A percentile compares a stretch with the other conserved stretches of the same genome.
phyloP scores from a whole-genome alignment of 441 rosid genomes.

The Hypseocharis bilobata region DNA sequence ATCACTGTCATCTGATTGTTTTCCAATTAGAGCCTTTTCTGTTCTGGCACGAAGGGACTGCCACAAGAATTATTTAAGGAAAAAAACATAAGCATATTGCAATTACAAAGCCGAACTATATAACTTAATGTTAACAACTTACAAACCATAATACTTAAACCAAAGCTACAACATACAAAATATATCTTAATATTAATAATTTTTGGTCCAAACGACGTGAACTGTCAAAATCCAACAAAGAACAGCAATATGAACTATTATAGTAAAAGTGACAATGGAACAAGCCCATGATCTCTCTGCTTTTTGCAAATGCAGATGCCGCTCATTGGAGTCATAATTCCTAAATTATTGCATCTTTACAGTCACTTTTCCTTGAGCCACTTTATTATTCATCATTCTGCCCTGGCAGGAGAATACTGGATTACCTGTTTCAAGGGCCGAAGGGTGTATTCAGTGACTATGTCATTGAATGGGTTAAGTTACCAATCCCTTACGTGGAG shows the following conservation, averaged over 20 bases:
- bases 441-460: too few relatives aligned
- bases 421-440: too few relatives aligned
- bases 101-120: background rate
- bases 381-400: background rate
- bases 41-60: slow-evolving; percentile 82
- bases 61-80: slow-evolving; percentile 17
- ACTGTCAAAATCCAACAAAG: too few relatives aligned
- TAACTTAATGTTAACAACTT: too few relatives aligned
- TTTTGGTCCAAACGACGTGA: too few relatives aligned
- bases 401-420: background rate
- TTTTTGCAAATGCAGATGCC: background rate
- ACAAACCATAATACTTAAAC: too few relatives aligned
- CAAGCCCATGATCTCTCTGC: background rate
- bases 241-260: too few relatives aligned
- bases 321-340: background rate
- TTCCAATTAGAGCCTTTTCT: slow-evolving; percentile 46
- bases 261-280: background rate
- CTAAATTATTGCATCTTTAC: background rate
- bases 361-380: background rate
- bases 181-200: too few relatives aligned
- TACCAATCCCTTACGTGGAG: too few relatives aligned
- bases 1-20: slow-evolving; percentile 38
- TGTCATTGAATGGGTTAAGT: too few relatives aligned
- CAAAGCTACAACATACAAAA: too few relatives aligned
- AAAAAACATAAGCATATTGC: background rate